phyloP scores from a whole-genome alignment of 2,329 filamentous ascomycete genomes.

The Atkinsonella hypoxylon region DNA sequence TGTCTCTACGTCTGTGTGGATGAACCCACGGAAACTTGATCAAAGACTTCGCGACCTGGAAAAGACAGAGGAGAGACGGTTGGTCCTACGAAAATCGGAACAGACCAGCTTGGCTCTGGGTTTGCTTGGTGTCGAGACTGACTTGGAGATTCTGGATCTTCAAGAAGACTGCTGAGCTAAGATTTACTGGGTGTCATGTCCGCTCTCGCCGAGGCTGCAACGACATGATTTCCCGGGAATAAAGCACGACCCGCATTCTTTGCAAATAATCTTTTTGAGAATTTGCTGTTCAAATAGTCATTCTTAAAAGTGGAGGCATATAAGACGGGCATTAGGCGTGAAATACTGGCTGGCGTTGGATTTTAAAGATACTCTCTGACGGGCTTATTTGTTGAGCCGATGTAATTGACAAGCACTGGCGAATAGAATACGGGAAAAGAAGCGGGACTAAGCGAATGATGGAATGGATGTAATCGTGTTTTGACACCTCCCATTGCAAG shows the following conservation, averaged over 20 bases:
- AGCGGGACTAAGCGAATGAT: neutral
- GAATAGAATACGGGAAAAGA: neutral
- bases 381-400: neutral
- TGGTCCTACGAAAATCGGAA: conserved; percentile 52
- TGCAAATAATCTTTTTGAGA: neutral
- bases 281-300: neutral
- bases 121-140: conserved; percentile 63
- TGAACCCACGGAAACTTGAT: conserved; percentile 38
- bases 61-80: conserved; percentile 27
- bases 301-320: neutral
- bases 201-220: neutral
- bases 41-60: conserved; percentile 36
- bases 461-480: conserved; percentile 4
- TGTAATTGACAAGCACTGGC: neutral
- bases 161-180: conserved; percentile 23
- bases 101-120: conserved; percentile 67
- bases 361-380: neutral
- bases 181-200: neutral
- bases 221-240: neutral
- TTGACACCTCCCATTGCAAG: conserved; percentile 8
- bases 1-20: conserved; percentile 32
- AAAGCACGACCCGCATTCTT: neutral
- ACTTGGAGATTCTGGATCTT: conserved; percentile 53
- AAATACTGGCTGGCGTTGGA: neutral
- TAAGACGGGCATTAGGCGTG: neutral